phyloP scores from a whole-genome alignment of 257 asterid genomes.

The Solanum chiquidenum region DNA sequence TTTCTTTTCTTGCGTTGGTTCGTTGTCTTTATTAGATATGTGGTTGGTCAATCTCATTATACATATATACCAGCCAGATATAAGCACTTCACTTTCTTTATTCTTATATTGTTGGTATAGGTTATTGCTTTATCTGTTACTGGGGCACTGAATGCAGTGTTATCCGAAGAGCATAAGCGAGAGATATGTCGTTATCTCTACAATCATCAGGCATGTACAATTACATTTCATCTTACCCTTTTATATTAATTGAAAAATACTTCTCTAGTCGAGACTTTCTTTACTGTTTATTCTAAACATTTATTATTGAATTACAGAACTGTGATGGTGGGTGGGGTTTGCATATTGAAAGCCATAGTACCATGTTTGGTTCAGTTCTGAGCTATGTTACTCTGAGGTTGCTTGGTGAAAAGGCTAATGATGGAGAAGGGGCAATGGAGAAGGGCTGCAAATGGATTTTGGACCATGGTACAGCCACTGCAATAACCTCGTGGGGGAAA shows the following conservation, averaged over 20 bases:
- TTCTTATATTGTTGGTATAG: constrained; percentile 16
- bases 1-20: neutral
- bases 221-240: neutral
- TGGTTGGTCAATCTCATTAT: neutral
- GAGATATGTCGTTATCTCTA: constrained; percentile 92
- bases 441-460: constrained; percentile 86
- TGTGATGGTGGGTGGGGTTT: constrained; percentile 98
- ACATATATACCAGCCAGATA: neutral
- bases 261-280: neutral
- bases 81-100: neutral
- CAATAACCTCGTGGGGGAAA: constrained; percentile 97
- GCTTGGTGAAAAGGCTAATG: constrained; percentile 91
- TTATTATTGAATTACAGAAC: constrained; percentile 34
- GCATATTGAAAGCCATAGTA: constrained; percentile 97
- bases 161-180: constrained; percentile 57
- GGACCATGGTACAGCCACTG: constrained; percentile 85
- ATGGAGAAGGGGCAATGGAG: constrained; percentile 89
- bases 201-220: constrained; percentile 69
- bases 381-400: constrained; percentile 83
- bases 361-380: constrained; percentile 94
- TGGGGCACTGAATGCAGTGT: constrained; percentile 75
- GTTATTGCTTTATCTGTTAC: constrained; percentile 62
- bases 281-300: neutral
- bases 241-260: neutral
- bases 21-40: constrained; percentile 3